A percentile compares a stretch with the other conserved stretches of the same genome.
phyloP scores from a whole-genome alignment of 768 basidiomycete genomes.

The Leccinum olivaceopallidum region DNA sequence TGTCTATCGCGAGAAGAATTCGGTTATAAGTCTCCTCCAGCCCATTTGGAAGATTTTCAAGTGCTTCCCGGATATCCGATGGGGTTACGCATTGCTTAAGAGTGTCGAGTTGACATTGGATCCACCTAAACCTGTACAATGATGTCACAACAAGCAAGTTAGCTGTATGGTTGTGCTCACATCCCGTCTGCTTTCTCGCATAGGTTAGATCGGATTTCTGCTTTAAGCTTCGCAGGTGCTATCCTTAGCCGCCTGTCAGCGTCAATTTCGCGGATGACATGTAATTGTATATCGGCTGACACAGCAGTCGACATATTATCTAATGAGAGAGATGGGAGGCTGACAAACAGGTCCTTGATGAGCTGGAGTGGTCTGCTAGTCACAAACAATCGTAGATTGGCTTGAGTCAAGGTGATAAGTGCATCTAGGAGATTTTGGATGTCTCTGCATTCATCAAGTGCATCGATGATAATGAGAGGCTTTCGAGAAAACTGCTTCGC shows the following conservation, averaged over 20 bases:
- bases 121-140: constrained; percentile 17
- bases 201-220: constrained; percentile 1
- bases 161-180: background rate
- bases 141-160: background rate
- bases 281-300: constrained; percentile 5
- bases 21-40: constrained; percentile 11
- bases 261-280: constrained; percentile 9
- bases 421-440: constrained; percentile 2
- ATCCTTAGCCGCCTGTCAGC: constrained; percentile 8
- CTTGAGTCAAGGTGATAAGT: background rate
- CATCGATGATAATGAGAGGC: constrained; percentile 16
- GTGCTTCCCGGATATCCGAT: constrained; percentile 2
- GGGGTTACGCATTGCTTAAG: constrained; percentile 11
- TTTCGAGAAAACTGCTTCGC: background rate
- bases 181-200: constrained; percentile 13
- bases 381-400: constrained; percentile 7
- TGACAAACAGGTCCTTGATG: constrained; percentile 10
- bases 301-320: background rate
- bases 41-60: constrained; percentile 6
- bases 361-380: constrained; percentile 13
- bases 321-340: constrained; percentile 6
- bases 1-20: constrained; percentile 6
- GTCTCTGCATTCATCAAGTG: constrained; percentile 19
- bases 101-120: constrained; percentile 15
- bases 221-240: background rate